phyloP scores from a whole-genome alignment of 495 filamentous ascomycete species.

The Umbilicaria muhlenbergii region DNA sequence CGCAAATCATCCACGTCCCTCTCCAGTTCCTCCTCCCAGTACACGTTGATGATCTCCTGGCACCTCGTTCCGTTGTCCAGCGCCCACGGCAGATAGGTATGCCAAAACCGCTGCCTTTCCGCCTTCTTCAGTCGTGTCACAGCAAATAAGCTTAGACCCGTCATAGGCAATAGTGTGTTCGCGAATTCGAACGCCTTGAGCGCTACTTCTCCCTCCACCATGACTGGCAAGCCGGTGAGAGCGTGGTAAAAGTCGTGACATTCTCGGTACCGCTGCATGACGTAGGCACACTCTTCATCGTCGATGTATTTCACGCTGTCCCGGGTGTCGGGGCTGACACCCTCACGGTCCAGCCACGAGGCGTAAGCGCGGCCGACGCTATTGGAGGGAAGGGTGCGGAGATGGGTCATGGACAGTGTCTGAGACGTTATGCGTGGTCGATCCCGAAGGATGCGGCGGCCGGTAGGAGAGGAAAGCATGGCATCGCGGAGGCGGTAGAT shows the following conservation, averaged over 20 bases:
- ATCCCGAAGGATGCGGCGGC: slow-evolving; percentile 80
- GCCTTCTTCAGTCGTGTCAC: slow-evolving; percentile 42
- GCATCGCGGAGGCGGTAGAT: slow-evolving; percentile 79
- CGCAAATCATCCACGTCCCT: slow-evolving; percentile 68
- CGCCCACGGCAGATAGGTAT: slow-evolving; percentile 79
- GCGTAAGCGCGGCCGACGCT: slow-evolving; percentile 78
- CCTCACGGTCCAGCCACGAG: slow-evolving; percentile 79
- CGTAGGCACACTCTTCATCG: slow-evolving; percentile 88
- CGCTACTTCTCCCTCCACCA: slow-evolving; percentile 85
- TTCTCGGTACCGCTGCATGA: slow-evolving; percentile 96
- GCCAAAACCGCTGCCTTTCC: slow-evolving; percentile 58
- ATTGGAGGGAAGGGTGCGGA: slow-evolving; percentile 55
- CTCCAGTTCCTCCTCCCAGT: slow-evolving; percentile 93
- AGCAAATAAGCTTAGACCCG: slow-evolving; percentile 64
- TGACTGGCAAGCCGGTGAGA: slow-evolving; percentile 77
- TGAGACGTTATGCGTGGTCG: slow-evolving; percentile 76
- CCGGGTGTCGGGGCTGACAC: slow-evolving; percentile 83
- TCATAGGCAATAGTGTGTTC: slow-evolving; percentile 91
- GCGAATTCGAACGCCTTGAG: slow-evolving; percentile 94
- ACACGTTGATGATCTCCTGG: slow-evolving; percentile 86
- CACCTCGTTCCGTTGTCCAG: slow-evolving; percentile 60
- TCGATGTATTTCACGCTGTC: slow-evolving; percentile 74
- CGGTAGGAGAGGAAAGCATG: slow-evolving; percentile 75
- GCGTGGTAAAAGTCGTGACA: slow-evolving; percentile 99
- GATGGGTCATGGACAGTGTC: slow-evolving; percentile 50